These are phyloP conservation scores for Rhizopus sp. DNA, from an alignment of 371 early-diverging fungal genomes.

Conservation along the genomic window DNA sequence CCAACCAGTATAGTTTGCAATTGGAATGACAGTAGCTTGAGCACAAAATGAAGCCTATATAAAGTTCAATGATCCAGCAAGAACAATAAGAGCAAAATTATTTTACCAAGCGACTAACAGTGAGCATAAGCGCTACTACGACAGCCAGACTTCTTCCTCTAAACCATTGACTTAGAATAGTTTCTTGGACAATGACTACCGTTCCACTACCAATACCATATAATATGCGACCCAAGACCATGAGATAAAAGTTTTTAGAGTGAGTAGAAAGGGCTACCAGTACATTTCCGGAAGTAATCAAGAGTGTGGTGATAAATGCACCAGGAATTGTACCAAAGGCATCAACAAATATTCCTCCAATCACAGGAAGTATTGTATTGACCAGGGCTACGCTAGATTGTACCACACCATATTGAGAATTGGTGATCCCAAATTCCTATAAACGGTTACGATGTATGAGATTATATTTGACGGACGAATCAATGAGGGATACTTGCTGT, in stretches of 20 bases:
- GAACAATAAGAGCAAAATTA: not conserved
- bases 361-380: slow-evolving; percentile 62
- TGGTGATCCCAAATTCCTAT: slow-evolving; percentile 63
- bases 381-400: slow-evolving; percentile 69
- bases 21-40: slow-evolving; percentile 64
- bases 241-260: slow-evolving; percentile 45
- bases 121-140: slow-evolving; percentile 64
- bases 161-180: slow-evolving; percentile 72
- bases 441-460: not conserved
- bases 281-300: slow-evolving; percentile 60
- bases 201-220: slow-evolving; percentile 71
- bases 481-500: slow-evolving; percentile 30
- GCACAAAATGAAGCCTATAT: slow-evolving; percentile 54
- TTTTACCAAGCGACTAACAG: slow-evolving; percentile 57
- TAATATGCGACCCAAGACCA: slow-evolving; percentile 62
- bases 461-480: not conserved
- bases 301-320: slow-evolving; percentile 56
- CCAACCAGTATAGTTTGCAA: slow-evolving; percentile 55
- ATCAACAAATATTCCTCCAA: slow-evolving; percentile 69
- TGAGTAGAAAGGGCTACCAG: slow-evolving; percentile 60
- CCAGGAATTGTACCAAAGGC: slow-evolving; percentile 62
- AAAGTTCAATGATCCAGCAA: not conserved
- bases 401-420: slow-evolving; percentile 67
- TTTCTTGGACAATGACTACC: slow-evolving; percentile 66
- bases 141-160: slow-evolving; percentile 59